Evolutionary conservation across 805 yeast species (phyloP).

Genomic region (Hagleromyces aurorensis): DNA sequence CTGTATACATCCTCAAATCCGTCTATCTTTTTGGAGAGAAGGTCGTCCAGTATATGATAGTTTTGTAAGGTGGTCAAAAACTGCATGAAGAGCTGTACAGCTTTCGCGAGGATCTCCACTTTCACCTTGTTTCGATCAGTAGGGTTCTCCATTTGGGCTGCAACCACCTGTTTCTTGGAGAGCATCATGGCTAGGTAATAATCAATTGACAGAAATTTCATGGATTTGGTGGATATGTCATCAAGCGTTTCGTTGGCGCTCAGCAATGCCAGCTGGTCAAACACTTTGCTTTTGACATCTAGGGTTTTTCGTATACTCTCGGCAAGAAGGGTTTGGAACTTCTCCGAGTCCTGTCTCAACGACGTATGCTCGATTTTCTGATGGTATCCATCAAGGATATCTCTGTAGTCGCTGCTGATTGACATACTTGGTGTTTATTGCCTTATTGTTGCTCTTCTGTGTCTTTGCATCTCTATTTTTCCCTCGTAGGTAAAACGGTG

Average conservation of each 20-base stretch:
- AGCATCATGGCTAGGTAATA: conserved; percentile 45
- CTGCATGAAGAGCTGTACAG: conserved; percentile 39
- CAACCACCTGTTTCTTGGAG: conserved; percentile 23
- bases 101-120: conserved; percentile 34
- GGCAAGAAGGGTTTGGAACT: conserved; percentile 35
- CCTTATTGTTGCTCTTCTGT: not conserved
- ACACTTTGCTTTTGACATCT: conserved; percentile 37
- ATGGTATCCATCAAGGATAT: conserved; percentile 13
- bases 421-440: conserved; percentile 9
- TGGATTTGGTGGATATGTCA: conserved; percentile 56
- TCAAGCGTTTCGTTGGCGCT: conserved; percentile 64
- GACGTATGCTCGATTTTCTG: conserved; percentile 17
- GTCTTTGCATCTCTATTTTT: not conserved
- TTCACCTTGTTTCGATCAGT: conserved; percentile 18
- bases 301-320: conserved; percentile 36
- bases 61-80: conserved; percentile 40
- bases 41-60: conserved; percentile 36
- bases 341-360: conserved; percentile 36
- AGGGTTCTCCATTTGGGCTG: conserved; percentile 7
- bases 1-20: conserved; percentile 33
- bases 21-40: conserved; percentile 35
- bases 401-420: conserved; percentile 14
- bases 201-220: conserved; percentile 52
- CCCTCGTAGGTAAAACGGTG: not conserved
- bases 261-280: conserved; percentile 46